phyloP scores from a whole-genome alignment of 1,284 basidiomycete genomes.

The Sporisorium reilianum region DNA sequence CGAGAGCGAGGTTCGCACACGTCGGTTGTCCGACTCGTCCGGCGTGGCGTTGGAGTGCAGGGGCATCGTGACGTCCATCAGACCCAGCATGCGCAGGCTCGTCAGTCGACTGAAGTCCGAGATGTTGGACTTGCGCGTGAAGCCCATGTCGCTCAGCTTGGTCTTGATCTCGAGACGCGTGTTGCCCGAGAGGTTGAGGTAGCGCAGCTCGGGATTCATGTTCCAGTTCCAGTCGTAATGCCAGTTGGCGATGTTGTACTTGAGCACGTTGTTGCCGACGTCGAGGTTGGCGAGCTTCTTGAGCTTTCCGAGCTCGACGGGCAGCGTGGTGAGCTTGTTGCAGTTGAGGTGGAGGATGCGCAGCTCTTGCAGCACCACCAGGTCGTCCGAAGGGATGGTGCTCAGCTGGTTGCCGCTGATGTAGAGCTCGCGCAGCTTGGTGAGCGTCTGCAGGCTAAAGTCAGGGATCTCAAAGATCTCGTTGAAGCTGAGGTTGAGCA shows the following conservation, averaged over 20 bases:
- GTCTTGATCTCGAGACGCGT: constrained; percentile 89
- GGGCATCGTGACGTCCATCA: constrained; percentile 94
- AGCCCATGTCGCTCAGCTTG: constrained; percentile 67
- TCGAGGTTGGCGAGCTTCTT: constrained; percentile 85
- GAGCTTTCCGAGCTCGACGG: constrained; percentile 88
- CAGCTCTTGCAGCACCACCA: constrained; percentile 60
- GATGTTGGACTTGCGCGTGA: constrained; percentile 71
- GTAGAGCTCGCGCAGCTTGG: constrained; percentile 84
- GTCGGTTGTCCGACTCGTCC: constrained; percentile 89
- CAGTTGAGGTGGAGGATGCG: constrained; percentile 85
- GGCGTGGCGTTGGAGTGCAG: constrained; percentile 73
- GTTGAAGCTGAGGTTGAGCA: constrained; percentile 95
- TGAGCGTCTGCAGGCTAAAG: constrained; percentile 80
- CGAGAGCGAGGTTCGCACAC: constrained; percentile 90
- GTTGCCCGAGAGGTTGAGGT: constrained; percentile 89
- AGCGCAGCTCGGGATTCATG: constrained; percentile 91
- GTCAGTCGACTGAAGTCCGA: constrained; percentile 88
- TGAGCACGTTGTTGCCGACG: constrained; percentile 92
- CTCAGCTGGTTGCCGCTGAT: constrained; percentile 93
- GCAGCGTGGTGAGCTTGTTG: constrained; percentile 91
- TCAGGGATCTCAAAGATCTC: constrained; percentile 85
- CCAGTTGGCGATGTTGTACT: constrained; percentile 99
- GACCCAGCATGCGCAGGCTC: constrained; percentile 86
- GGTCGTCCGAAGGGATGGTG: constrained; percentile 80
- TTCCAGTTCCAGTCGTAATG: constrained; percentile 99